phyloP scores from a whole-genome alignment of 345 rosid genomes.

The Salix caprea region DNA sequence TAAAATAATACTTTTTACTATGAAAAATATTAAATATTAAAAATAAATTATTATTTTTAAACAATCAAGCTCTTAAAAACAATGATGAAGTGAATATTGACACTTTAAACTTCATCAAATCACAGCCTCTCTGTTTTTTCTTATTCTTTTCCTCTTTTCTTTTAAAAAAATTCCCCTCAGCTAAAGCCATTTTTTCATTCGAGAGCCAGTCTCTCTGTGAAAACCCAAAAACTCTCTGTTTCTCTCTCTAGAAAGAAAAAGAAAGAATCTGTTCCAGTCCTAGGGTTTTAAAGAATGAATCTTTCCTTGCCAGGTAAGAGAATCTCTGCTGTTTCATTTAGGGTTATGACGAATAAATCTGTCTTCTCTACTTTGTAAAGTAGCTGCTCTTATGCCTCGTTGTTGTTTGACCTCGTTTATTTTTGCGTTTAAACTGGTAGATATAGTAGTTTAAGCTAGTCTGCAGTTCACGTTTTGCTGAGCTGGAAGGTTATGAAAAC shows the following conservation, averaged over 20 bases:
- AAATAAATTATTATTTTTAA: too few relatives aligned
- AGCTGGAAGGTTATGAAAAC: too few relatives aligned
- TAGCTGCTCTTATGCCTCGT: not conserved
- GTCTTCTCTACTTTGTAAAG: not conserved
- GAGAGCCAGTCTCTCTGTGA: not conserved
- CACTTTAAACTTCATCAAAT: not conserved
- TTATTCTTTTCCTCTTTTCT: too few relatives aligned
- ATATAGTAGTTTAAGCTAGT: too few relatives aligned
- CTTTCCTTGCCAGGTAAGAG: conserved; percentile 17
- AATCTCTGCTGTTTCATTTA: conserved; percentile 7
- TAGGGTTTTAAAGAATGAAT: conserved; percentile 25
- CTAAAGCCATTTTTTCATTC: conserved; percentile 5
- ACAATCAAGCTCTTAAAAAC: too few relatives aligned
- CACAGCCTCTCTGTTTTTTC: too few relatives aligned
- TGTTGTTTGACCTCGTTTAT: not conserved
- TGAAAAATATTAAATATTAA: too few relatives aligned
- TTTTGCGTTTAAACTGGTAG: not conserved
- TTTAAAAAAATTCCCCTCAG: not conserved
- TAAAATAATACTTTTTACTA: too few relatives aligned
- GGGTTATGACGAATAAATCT: not conserved
- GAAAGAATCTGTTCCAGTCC: not conserved
- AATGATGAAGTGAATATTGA: too few relatives aligned
- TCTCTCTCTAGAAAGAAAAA: conserved; percentile 11
- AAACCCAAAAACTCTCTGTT: not conserved
- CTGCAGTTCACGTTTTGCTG: too few relatives aligned